Percentiles rank a stretch among this genome's conserved stretches.
Evolutionary conservation across 139 green algal genomes (phyloP).

Genomic region (Tetraselmis striata): DNA sequence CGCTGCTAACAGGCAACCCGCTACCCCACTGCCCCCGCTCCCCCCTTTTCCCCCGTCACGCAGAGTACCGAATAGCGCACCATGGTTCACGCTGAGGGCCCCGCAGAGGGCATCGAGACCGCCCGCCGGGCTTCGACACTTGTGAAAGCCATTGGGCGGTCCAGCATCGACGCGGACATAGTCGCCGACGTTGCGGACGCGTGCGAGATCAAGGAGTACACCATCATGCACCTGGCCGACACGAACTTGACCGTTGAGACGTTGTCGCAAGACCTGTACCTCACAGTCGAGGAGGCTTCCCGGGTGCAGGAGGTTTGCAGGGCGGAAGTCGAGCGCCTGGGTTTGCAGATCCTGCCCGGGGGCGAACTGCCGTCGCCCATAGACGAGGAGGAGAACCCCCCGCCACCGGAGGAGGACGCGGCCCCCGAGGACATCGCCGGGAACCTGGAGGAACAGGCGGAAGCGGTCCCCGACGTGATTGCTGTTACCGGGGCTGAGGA

Average conservation of each 20-base stretch:
- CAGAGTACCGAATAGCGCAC: too few relatives aligned
- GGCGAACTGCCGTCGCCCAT: not conserved
- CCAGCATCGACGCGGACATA: not conserved
- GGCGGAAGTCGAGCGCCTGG: not conserved
- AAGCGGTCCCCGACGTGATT: too few relatives aligned
- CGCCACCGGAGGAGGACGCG: not conserved
- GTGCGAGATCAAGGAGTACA: not conserved
- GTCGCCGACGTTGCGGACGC: not conserved
- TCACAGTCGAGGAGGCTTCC: not conserved
- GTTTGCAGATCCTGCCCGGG: not conserved
- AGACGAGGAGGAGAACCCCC: not conserved
- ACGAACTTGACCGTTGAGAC: not conserved
- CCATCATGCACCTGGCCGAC: not conserved
- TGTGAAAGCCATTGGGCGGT: not conserved
- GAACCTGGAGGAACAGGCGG: not conserved
- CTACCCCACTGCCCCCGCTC: too few relatives aligned
- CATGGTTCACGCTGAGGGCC: not conserved
- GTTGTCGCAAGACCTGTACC: not conserved
- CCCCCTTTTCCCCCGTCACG: too few relatives aligned
- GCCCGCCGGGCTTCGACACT: not conserved
- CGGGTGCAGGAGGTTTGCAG: not conserved
- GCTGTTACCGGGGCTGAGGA: too few relatives aligned
- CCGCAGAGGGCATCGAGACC: not conserved
- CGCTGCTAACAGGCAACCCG: too few relatives aligned
- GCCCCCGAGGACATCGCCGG: not conserved